Base-by-base conservation (phyloP, 2,329 filamentous ascomycete species). In the Neocatenulostroma microsporum region DNA sequence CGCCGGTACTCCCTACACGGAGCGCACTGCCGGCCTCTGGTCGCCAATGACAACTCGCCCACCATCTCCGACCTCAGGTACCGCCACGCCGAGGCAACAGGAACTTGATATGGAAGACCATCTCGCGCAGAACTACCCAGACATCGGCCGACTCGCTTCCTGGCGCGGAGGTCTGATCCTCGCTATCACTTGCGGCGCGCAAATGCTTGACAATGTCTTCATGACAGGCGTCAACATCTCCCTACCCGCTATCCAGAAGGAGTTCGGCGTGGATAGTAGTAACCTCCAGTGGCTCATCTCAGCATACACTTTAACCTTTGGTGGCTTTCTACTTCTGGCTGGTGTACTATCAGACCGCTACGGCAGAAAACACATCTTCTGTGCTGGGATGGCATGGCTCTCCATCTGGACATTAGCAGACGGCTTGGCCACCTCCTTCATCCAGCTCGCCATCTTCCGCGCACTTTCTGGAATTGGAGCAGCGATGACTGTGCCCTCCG, bases 401-500 rank as follows among this genome's bases (percentile, higher is more conserved):
- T 37, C 36, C 7, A 35, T 43, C n/a, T 45, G 42, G 42, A 45
- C 42, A 5, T 19, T 45, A 5, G 42, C 42, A 9, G 31, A 40
- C 18, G 42, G 42, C 4, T 62, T 69, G 26, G 58, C 64, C 0
- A 54, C 57, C 6, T 64, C 62, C 0, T 69, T 68, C 19, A 61
- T 64, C 21, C 62, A 63, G 32, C 48, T 66, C 1, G 58, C 63
- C 2, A 54, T 59, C 4, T 64, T 65, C 36, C 62, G 68, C n/a
- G 68, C 66, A 0, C 50, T 70, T 0, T 66, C 69, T 30, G 68
- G 68, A 1, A 56, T 68, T 8, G 66, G 65, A 1, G 56, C 66
- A 1, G 65, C 67, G 5, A 60, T 70, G 60, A 67, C 66, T 3
- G 56, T 70, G 0, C 67, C 67, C 1, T 65, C 67, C 0, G 63